Evolutionary conservation across 352 stramenopile species (phyloP).

Genomic region (Saprolegnia parasitica): DNA sequence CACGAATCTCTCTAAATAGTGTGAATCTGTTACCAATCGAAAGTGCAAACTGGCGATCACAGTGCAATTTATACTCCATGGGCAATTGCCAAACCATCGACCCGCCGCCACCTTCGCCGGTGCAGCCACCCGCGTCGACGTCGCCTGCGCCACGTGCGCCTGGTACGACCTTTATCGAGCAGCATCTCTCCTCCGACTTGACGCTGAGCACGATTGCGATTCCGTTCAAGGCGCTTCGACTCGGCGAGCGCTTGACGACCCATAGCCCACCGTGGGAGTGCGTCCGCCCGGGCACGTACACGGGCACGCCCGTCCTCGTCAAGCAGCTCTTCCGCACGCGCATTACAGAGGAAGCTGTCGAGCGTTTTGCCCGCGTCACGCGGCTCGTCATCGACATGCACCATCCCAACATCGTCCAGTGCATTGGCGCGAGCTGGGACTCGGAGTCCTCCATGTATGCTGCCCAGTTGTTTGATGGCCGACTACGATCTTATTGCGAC

Average conservation of each 20-base stretch:
- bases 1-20: no score
- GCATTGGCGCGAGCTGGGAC: slow-evolving; percentile 86
- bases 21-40: no score
- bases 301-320: background rate
- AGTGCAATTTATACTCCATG: no score
- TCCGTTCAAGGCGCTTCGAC: background rate
- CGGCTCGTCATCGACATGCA: slow-evolving; percentile 34
- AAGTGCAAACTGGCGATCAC: no score
- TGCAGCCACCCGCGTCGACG: no score
- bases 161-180: no score
- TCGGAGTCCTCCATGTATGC: slow-evolving; percentile 31
- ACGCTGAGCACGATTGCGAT: background rate
- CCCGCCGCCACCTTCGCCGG: no score
- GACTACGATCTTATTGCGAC: slow-evolving; percentile 31
- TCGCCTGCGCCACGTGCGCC: no score
- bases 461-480: background rate
- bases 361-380: background rate
- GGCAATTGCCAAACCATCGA: no score
- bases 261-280: slow-evolving; percentile 1
- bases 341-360: background rate
- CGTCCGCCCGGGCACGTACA: background rate
- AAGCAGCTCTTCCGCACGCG: background rate
- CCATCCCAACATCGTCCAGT: slow-evolving; percentile 86
- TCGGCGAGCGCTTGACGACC: background rate
- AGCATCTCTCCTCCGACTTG: no score